Evolutionary conservation across 2,329 filamentous ascomycete species (phyloP), one percentile per base, ranked within the genome.

Genomic region (Xylaria polymorpha): DNA sequence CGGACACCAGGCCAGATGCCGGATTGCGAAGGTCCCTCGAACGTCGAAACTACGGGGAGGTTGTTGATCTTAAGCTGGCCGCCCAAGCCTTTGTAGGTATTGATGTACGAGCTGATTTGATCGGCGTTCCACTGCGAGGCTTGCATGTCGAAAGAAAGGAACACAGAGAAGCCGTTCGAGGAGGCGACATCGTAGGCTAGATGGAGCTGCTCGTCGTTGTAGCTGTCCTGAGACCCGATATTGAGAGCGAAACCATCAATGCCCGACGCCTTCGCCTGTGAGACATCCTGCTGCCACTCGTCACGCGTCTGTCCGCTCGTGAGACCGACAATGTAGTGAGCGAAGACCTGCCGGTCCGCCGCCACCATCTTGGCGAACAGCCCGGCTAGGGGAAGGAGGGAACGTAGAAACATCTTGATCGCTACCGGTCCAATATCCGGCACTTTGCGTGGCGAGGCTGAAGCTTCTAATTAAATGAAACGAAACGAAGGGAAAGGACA

Each of bases 21-120:
- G 4, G 80, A 78, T 74, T 82, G 82, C 29, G 71, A 73, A 6
- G 81, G 77, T 1, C 85, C 85, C 73, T 86, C 85, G 64, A 87
- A 87, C 0, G 85, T 87, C 4, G 83, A 85, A n/a, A 86, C 84
- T 10, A 86, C 77, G 0, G 84, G 80, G 43, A 79, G 78, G 22
- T 76, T 77, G 41, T 83, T 78, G 62, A 83, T 79, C 60, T 78
- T 79, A 69, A 82, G 77, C 70, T 86, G 82, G 14, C 81, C 81
- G 14, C 74, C 61, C 9, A 78, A 79, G 10, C 71, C 68, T 65
- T 80, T 80, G 74, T 80, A 81, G 22, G 76, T 75, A 71, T 81
- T 81, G 69, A 83, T 77, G 51, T 79, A 75, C 50, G 64, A 56
- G 37, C 71, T 62, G 60, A 79, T 76, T 59, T 74, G 70, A 58